Base-by-base conservation (phyloP, 495 filamentous ascomycete species). In the Filosporella fistucella region DNA sequence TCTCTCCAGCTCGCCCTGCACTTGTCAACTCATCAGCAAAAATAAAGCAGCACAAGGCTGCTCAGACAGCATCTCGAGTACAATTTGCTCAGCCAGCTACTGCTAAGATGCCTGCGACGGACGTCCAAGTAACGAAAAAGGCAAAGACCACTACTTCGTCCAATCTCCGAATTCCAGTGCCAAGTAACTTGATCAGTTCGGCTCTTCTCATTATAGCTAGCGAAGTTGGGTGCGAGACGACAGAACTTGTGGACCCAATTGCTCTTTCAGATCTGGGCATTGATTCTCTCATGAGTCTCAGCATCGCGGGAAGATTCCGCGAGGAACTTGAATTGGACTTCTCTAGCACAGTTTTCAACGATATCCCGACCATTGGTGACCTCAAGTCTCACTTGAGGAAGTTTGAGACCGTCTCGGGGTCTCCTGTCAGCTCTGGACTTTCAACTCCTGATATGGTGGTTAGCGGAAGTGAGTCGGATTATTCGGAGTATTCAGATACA, bases 171-270 rank as follows among this genome's bases (percentile, higher is more conserved):
- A 18, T 38, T 64, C 20, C 75, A 75, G 58, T 47, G 63, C 33
- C 63, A 59, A 12, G 50, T 56, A 7, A 36, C 58, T 36, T 73
- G 12, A 59, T 63, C 30, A 40, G 54, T n/a, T 60, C 68, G 47
- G 77, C 81, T 33, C 72, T 88, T 54, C 67, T 70, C 6, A 80
- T 89, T 24, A 66, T 89, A 29, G 80, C 83, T 20, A 74, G 76
- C 49, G 84, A 88, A 57, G 73, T 82, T 35, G 83, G 82, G 38
- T 70, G 86, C 42, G 72, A 71, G 25, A 63, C 76, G 14, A 70
- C 75, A 23, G 85, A 88, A 51, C 68, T 89, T 11, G 67, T 62
- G 0, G 73, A 80, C 38, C 69, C 69, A 52, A 74, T 72, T 21
- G 67, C 66, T 43, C 76, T 82, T 47, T 57, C 69, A 16, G 76